phyloP scores from a whole-genome alignment of 169 alveolate genomes.

The Perkinsus marinus region DNA sequence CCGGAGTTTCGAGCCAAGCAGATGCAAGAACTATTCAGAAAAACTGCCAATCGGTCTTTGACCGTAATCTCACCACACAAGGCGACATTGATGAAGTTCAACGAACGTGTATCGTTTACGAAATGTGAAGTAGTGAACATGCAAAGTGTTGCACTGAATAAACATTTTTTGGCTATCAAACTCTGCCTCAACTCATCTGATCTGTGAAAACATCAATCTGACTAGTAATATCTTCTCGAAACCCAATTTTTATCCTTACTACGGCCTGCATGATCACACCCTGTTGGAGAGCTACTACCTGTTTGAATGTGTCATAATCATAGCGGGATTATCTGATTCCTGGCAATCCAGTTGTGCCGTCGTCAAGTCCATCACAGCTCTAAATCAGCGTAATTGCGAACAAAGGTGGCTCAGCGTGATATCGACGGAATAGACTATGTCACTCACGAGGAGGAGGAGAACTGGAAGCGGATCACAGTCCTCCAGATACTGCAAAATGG shows the following conservation, averaged over 20 bases:
- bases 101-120: constrained; percentile 16
- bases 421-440: constrained; percentile 30
- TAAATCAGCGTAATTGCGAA: not conserved
- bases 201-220: not conserved
- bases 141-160: constrained; percentile 27
- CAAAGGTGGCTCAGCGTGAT: constrained; percentile 22
- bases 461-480: constrained; percentile 3
- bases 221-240: not conserved
- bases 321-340: no score
- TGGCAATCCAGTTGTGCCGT: no score
- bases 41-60: no score
- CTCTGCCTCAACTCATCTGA: constrained; percentile 20
- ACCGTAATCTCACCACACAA: no score
- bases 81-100: constrained; percentile 18
- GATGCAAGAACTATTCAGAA: no score
- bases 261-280: constrained; percentile 18
- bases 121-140: constrained; percentile 20
- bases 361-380: no score
- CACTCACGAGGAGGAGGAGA: constrained; percentile 15
- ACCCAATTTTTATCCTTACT: constrained; percentile 12
- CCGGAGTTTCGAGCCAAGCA: no score
- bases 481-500: no score
- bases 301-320: constrained; percentile 16
- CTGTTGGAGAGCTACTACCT: constrained; percentile 11
- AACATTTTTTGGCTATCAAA: constrained; percentile 24